Base-by-base conservation (phyloP, 371 early-diverging fungal genomes). In the Rhizopus arrhizus region DNA sequence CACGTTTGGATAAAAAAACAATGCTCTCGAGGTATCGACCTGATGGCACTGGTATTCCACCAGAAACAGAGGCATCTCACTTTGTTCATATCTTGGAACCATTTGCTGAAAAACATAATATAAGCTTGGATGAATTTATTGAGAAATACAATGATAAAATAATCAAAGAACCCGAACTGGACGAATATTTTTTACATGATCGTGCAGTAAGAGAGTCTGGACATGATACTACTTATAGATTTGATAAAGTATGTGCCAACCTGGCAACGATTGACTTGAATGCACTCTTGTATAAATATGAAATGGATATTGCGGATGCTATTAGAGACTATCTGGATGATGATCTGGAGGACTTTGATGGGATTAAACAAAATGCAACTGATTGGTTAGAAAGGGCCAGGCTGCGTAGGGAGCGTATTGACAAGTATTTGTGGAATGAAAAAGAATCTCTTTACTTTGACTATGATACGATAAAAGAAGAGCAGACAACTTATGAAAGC, bases 131-230 rank as follows among this genome's bases (percentile, higher is more conserved):
- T n/a, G 89, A 86, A 58, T 95, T 86, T 70, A 86, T 84, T 64
- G 58, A 70, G 5, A 61, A 77, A 60, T 97, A 96, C 74, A 84
- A 85, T 36, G 72, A 64, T 15, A 87, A 83, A 3, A 65, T 77
- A 41, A 75, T 95, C 34, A 53, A 69, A 5, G 93, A 92, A 58
- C 94, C 95, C 4, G 88, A 90, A 57, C 73, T 98, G 43, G 97
- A 98, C 78, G 87, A 78, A 36, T 98, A 96, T 73, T 98, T 98
- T 72, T 82, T 94, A 49, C 97, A 98, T 68, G 98, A 98, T 65
- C 88, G 98, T 10, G 97, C 97, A 0, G 97, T 96, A 3, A 88
- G 98, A 43, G 97, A 97, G 75, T 94, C 94, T 11, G 98, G 97
- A 8, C 97, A 98, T 74, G 97, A 98, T 70, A 97, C 97, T 0